A percentile compares a stretch with the other conserved stretches of the same genome.
Evolutionary conservation across 139 green algal species (phyloP).

Genomic region (Tetraselmis striata): DNA sequence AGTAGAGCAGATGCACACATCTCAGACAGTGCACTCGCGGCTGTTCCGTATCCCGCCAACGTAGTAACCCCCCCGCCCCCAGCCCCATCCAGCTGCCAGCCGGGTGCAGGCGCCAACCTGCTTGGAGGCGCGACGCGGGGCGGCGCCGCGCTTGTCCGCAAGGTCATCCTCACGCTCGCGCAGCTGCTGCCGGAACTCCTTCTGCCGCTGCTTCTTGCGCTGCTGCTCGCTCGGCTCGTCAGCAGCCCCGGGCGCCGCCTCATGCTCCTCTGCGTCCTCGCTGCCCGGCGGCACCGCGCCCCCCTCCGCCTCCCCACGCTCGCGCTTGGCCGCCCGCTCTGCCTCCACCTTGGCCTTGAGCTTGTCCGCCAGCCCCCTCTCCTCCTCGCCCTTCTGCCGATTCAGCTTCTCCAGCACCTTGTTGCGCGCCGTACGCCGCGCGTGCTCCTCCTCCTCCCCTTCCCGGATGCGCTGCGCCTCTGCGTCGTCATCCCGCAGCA

Average conservation of each 20-base stretch:
- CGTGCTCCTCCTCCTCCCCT: not conserved
- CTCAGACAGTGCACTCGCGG: not conserved
- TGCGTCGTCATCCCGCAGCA: conserved; percentile 5
- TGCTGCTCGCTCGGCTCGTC: not conserved
- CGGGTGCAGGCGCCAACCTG: too few species aligned
- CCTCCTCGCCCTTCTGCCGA: not conserved
- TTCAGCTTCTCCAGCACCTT: not conserved
- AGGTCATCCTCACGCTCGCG: conserved; percentile 17
- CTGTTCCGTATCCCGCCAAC: too few species aligned
- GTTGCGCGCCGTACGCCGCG: not conserved
- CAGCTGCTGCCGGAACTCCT: conserved; percentile 35
- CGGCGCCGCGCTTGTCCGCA: conserved; percentile 15
- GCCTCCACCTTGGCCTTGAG: conserved; percentile 6
- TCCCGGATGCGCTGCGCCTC: not conserved
- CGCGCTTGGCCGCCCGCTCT: conserved; percentile 24
- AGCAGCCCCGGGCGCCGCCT: not conserved
- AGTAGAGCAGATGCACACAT: too few species aligned
- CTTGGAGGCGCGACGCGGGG: not conserved
- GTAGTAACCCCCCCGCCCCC: not conserved
- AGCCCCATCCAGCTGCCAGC: too few species aligned
- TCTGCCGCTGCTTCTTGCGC: not conserved
- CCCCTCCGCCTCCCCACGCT: conserved; percentile 21
- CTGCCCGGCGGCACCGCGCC: conserved; percentile 8
- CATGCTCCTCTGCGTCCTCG: not conserved
- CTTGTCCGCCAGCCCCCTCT: conserved; percentile 2